phyloP scores from a whole-genome alignment of 2,329 filamentous ascomycete genomes.

The Blastomyces percursus region DNA sequence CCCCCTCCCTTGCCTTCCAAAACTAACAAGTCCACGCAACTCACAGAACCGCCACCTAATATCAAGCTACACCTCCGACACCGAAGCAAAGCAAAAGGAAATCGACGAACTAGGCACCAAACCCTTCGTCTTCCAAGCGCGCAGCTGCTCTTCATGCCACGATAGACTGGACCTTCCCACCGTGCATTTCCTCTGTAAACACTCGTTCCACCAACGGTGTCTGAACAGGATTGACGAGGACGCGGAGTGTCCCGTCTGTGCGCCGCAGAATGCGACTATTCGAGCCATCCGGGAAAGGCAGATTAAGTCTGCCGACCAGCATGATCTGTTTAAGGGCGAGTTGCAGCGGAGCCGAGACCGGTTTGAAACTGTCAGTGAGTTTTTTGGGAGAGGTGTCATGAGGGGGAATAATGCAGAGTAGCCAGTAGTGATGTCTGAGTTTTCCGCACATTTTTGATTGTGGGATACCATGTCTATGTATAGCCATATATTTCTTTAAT shows the following conservation, averaged over 20 bases:
- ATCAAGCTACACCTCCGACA: conserved; percentile 72
- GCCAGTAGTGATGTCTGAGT: background rate
- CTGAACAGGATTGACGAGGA: conserved; percentile 56
- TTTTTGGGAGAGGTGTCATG: conserved; percentile 93
- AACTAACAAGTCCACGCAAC: conserved; percentile 27
- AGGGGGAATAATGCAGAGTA: conserved; percentile 21
- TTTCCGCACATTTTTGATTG: background rate
- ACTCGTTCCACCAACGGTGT: conserved; percentile 90
- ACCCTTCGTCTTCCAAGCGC: conserved; percentile 80
- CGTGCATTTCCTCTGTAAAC: conserved; percentile 94
- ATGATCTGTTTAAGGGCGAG: conserved; percentile 79
- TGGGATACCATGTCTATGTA: background rate
- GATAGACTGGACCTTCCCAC: conserved; percentile 71
- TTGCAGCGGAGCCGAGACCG: conserved; percentile 66
- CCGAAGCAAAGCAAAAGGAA: conserved; percentile 65
- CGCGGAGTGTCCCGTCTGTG: conserved; percentile 77
- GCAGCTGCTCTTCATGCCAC: conserved; percentile 73
- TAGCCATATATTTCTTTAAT: background rate
- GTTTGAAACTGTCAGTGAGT: conserved; percentile 86
- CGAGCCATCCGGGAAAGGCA: conserved; percentile 77
- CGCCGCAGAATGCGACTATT: conserved; percentile 74
- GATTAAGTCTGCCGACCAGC: conserved; percentile 71
- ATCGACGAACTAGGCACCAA: conserved; percentile 65
- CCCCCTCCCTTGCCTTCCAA: background rate
- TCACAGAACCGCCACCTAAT: conserved; percentile 64